These are phyloP conservation scores for Aquilaria agallochum DNA, from an alignment of 441 rosid genomes.

Conservation along the genomic window DNA sequence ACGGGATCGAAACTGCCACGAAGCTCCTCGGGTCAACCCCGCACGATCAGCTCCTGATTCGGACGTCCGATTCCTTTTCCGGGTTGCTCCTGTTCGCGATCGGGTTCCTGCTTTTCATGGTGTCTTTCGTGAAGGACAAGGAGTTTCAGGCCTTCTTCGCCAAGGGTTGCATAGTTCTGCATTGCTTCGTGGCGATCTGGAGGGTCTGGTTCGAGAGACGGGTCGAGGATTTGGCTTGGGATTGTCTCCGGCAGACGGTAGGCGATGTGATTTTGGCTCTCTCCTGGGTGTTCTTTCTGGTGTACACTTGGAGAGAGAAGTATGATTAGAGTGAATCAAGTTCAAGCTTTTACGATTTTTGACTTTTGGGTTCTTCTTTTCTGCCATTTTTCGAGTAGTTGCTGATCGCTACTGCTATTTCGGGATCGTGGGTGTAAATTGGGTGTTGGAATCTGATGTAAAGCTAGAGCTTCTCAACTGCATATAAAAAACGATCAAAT, in stretches of 20 bases:
- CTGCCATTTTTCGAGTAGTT: not conserved
- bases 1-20: conserved; percentile 49
- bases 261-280: conserved; percentile 55
- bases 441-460: conserved; percentile 6
- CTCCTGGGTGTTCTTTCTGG: conserved; percentile 66
- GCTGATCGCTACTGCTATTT: not conserved
- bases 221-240: conserved; percentile 67
- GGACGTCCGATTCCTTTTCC: conserved; percentile 68
- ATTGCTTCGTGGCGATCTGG: conserved; percentile 58
- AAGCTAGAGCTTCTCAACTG: not conserved
- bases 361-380: not conserved
- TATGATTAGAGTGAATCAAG: conserved; percentile 35
- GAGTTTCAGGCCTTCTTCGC: conserved; percentile 65
- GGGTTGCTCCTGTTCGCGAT: conserved; percentile 60
- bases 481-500: not conserved
- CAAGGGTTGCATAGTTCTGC: conserved; percentile 56
- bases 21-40: conserved; percentile 61
- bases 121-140: conserved; percentile 46
- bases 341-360: not conserved
- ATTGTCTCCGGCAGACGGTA: conserved; percentile 53
- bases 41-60: conserved; percentile 61
- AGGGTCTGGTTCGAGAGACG: conserved; percentile 51
- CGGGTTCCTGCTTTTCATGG: conserved; percentile 66
- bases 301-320: conserved; percentile 74
- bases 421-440: conserved; percentile 2